These are phyloP conservation scores for Penicillium freii DNA, from an alignment of 2,329 filamentous ascomycete genomes.

Conservation along the genomic window DNA sequence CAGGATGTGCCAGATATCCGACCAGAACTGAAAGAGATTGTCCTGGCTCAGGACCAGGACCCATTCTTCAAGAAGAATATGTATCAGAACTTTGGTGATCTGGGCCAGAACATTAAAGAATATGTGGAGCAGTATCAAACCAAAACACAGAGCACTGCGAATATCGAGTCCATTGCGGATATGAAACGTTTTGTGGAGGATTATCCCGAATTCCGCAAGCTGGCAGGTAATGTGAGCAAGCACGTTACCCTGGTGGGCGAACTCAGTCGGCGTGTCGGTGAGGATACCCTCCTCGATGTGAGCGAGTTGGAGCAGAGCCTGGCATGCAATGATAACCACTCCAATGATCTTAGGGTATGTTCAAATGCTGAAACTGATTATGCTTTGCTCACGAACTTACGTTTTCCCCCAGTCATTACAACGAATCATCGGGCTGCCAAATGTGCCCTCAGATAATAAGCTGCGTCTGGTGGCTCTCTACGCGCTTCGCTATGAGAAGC, in stretches of 20 bases:
- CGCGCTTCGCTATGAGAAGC: conserved; percentile 84
- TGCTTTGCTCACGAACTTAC: conserved; percentile 5
- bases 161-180: conserved; percentile 94
- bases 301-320: conserved; percentile 96
- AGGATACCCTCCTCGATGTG: conserved; percentile 87
- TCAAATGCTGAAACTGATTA: background rate
- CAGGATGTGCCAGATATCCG: conserved; percentile 78
- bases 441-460: conserved; percentile 78
- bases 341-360: conserved; percentile 78
- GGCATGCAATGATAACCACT: conserved; percentile 94
- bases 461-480: conserved; percentile 91
- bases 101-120: conserved; percentile 95
- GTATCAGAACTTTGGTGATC: conserved; percentile 95
- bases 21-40: conserved; percentile 87
- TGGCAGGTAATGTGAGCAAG: conserved; percentile 97
- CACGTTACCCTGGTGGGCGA: conserved; percentile 96
- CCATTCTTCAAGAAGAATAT: conserved; percentile 99
- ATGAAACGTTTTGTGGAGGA: conserved; percentile 99
- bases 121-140: conserved; percentile 98
- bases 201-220: conserved; percentile 94
- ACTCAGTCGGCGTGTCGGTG: conserved; percentile 80
- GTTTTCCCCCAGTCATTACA: conserved; percentile 66
- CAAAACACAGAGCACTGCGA: conserved; percentile 93
- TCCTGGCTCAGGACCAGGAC: conserved; percentile 93
- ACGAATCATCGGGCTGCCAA: conserved; percentile 75